phyloP scores from a whole-genome alignment of 2,329 filamentous ascomycete genomes.

The Truncatella angustata region DNA sequence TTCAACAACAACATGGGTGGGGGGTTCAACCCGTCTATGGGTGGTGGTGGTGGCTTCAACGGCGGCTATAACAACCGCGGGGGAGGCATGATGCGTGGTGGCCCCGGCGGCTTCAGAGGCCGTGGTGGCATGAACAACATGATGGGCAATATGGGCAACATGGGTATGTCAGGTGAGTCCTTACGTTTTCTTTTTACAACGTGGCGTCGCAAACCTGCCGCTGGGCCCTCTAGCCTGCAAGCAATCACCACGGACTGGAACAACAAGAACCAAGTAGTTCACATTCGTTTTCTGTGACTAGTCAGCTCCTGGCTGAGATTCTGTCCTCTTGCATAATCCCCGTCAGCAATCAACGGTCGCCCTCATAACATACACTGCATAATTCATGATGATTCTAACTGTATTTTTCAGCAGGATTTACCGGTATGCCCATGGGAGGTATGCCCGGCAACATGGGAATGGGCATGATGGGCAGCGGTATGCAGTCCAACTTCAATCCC shows the following conservation, averaged over 20 bases:
- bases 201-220: slow-evolving; percentile 10
- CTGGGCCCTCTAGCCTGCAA: too few relatives aligned
- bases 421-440: slow-evolving; percentile 11
- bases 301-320: too few relatives aligned
- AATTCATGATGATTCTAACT: neutral
- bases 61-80: slow-evolving; percentile 28
- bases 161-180: slow-evolving; percentile 8
- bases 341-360: too few relatives aligned
- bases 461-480: slow-evolving; percentile 21
- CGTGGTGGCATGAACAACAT: slow-evolving; percentile 29
- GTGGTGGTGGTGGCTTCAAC: slow-evolving; percentile 24
- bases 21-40: slow-evolving; percentile 30
- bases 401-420: neutral
- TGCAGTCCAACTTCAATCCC: slow-evolving; percentile 29
- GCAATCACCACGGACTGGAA: too few relatives aligned
- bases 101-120: slow-evolving; percentile 29
- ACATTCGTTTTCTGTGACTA: too few relatives aligned
- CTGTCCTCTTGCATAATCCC: too few relatives aligned
- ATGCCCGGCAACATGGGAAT: slow-evolving; percentile 16
- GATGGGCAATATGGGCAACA: slow-evolving; percentile 23
- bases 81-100: slow-evolving; percentile 31
- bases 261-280: too few relatives aligned
- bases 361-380: neutral
- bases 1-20: slow-evolving; percentile 27
- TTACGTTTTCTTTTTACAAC: neutral